These are phyloP conservation scores for Athelia sp. DNA, from an alignment of 1,284 basidiomycete species.

Conservation along the genomic window DNA sequence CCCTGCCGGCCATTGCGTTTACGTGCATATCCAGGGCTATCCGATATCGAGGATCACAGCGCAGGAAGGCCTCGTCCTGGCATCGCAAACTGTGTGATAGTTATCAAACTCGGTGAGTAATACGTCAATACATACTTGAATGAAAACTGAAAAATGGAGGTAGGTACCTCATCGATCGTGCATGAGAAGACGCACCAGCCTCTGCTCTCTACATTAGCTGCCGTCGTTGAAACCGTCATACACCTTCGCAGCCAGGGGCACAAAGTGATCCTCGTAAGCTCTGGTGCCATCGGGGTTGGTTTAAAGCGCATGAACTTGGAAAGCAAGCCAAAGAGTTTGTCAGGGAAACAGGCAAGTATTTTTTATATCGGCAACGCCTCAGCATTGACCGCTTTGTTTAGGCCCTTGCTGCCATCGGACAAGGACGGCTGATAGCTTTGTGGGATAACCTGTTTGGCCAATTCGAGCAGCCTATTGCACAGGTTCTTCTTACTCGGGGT, in stretches of 20 bases:
- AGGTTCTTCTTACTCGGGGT: constrained; percentile 89
- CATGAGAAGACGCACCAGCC: constrained; percentile 89
- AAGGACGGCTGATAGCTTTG: constrained; percentile 91
- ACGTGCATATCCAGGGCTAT: not conserved
- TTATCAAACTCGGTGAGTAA: constrained; percentile 72
- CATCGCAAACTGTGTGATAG: constrained; percentile 50
- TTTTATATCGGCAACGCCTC: not conserved
- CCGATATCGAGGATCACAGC: not conserved
- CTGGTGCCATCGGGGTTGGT: constrained; percentile 95
- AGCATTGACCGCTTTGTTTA: constrained; percentile 24
- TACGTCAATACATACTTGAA: constrained; percentile 1
- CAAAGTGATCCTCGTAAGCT: constrained; percentile 92
- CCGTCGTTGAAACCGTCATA: constrained; percentile 89
- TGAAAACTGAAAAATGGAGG: constrained; percentile 3
- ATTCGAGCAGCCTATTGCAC: constrained; percentile 91
- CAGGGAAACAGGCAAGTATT: constrained; percentile 77
- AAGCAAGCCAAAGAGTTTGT: constrained; percentile 77
- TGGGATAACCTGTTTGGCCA: constrained; percentile 97
- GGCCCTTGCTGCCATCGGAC: constrained; percentile 96
- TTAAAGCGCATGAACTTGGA: constrained; percentile 87
- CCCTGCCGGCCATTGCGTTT: too few species aligned
- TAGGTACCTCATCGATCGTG: constrained; percentile 92
- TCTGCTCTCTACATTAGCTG: constrained; percentile 84
- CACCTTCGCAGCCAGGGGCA: constrained; percentile 79
- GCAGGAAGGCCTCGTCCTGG: constrained; percentile 14